Conservation (phyloP, 1,284 basidiomycete genomes). For the Boletus albobrunnescens region DNA sequence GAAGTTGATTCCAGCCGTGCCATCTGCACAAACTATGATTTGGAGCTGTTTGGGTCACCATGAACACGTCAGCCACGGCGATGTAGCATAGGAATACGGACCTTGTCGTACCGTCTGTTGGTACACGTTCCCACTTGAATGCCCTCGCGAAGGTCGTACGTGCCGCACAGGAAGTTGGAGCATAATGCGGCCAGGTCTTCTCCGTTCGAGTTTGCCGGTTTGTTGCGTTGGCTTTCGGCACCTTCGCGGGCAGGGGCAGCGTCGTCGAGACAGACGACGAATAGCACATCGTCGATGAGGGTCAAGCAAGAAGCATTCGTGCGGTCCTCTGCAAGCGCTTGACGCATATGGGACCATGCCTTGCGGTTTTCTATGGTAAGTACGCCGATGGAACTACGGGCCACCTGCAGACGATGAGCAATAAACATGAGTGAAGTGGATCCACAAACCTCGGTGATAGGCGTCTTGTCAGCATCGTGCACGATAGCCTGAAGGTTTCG, state of each 20-base stretch:
- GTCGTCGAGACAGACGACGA: too few species aligned
- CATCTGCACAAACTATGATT: conserved; percentile 90
- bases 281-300: too few species aligned
- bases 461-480: conserved; percentile 82
- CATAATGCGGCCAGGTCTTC: conserved; percentile 77
- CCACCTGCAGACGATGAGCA: conserved; percentile 46
- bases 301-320: too few species aligned
- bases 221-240: too few species aligned
- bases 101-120: conserved; percentile 93
- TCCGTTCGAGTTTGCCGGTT: conserved; percentile 2
- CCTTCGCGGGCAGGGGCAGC: too few species aligned
- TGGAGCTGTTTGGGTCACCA: conserved; percentile 64
- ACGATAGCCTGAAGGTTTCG: conserved; percentile 89
- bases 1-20: conserved; percentile 96
- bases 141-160: conserved; percentile 76
- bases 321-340: conserved; percentile 59
- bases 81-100: conserved; percentile 22
- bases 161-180: conserved; percentile 92
- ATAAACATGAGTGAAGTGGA: not conserved
- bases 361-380: conserved; percentile 92
- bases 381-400: conserved; percentile 75
- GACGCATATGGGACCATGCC: conserved; percentile 80
- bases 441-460: conserved; percentile 57
- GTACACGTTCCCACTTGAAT: conserved; percentile 95
- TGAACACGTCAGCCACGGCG: not conserved